Evolutionary conservation across 441 rosid species (phyloP).

Genomic region (Populus trichocarpa): DNA sequence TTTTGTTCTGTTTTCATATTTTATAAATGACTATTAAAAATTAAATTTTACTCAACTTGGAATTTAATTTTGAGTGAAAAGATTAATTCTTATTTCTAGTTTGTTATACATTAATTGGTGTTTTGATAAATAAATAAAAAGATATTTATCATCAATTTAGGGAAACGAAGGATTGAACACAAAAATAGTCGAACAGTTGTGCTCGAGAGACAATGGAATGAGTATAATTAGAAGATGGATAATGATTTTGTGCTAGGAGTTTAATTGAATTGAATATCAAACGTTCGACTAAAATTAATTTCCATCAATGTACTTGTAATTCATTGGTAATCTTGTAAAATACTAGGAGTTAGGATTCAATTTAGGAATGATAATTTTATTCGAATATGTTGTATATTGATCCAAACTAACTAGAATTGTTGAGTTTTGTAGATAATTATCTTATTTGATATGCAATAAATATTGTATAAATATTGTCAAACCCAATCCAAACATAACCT

Average conservation of each 20-base stretch:
- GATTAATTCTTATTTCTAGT: too few relatives aligned
- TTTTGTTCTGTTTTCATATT: background rate
- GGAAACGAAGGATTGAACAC: background rate
- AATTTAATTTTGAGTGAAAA: background rate
- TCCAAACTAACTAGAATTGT: background rate
- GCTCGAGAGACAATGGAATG: background rate
- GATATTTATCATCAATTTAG: background rate
- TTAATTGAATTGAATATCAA: too few relatives aligned
- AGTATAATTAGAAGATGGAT: background rate
- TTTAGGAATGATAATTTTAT: too few relatives aligned
- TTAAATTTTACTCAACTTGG: too few relatives aligned
- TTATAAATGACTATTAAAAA: too few relatives aligned
- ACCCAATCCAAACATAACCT: too few relatives aligned
- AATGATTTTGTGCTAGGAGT: background rate
- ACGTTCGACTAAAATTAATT: background rate
- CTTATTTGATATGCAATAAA: rapidly evolving
- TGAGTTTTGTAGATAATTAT: background rate
- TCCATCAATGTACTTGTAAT: background rate
- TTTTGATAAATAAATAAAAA: too few relatives aligned
- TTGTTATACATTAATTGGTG: too few relatives aligned
- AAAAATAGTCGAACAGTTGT: background rate
- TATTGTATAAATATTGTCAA: too few relatives aligned
- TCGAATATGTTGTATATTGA: background rate
- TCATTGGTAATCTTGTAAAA: background rate
- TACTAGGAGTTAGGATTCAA: background rate